Conservation (phyloP, 2,329 filamentous ascomycete species). For the Ascochyta fabae region DNA sequence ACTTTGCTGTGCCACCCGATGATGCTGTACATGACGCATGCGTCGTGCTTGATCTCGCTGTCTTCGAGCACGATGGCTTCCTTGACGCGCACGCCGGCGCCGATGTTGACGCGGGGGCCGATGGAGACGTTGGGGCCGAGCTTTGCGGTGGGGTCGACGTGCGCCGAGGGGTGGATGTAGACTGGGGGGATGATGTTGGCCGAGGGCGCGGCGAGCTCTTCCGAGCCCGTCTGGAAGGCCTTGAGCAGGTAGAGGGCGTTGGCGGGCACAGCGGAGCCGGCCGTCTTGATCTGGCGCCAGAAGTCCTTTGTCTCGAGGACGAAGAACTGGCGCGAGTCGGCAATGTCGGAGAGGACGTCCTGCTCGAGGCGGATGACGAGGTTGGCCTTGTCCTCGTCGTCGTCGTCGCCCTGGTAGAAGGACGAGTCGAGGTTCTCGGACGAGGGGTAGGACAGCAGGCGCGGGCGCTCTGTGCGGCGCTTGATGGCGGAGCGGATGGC, state of each 20-base stretch:
- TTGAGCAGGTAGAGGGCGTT: slow-evolving; percentile 97
- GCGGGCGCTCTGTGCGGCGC: slow-evolving; percentile 87
- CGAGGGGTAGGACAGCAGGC: slow-evolving; percentile 92
- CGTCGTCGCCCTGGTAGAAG: slow-evolving; percentile 66
- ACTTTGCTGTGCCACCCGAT: slow-evolving; percentile 97
- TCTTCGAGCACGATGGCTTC: slow-evolving; percentile 96
- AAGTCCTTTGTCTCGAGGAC: slow-evolving; percentile 99
- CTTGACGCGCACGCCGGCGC: slow-evolving; percentile 89
- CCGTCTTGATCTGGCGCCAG: slow-evolving; percentile 99
- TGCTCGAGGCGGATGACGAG: slow-evolving; percentile 95
- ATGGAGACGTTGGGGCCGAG: slow-evolving; percentile 96
- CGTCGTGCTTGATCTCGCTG: slow-evolving; percentile 93
- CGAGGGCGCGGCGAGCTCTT: slow-evolving; percentile 82
- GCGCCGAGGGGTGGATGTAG: slow-evolving; percentile 91
- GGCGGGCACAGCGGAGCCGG: slow-evolving; percentile 93
- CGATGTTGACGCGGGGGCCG: slow-evolving; percentile 84
- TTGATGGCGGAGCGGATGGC: slow-evolving; percentile 94
- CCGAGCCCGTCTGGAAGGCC: slow-evolving; percentile 81
- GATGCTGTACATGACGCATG: slow-evolving; percentile 93
- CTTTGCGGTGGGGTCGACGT: slow-evolving; percentile 93
- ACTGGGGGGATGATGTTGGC: slow-evolving; percentile 90
- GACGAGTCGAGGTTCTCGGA: slow-evolving; percentile 87
- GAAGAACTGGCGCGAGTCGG: slow-evolving; percentile 97
- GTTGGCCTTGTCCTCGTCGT: slow-evolving; percentile 76
- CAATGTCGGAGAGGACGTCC: slow-evolving; percentile 93